Evolutionary conservation across 2,329 filamentous ascomycete species (phyloP).

Genomic region (Sphaerulina vaccinii): DNA sequence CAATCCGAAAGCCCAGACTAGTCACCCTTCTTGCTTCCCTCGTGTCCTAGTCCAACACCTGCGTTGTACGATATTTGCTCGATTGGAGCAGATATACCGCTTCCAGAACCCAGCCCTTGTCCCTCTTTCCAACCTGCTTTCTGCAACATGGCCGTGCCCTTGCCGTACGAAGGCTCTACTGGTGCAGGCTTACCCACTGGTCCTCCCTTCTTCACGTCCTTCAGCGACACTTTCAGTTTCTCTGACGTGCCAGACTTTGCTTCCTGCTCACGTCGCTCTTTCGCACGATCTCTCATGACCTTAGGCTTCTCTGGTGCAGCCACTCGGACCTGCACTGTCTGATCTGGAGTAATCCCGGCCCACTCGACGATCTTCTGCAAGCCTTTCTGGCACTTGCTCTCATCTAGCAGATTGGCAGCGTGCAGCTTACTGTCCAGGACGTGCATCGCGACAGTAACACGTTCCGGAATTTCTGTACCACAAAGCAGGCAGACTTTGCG

Average conservation of each 20-base stretch:
- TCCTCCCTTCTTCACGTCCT: constrained; percentile 22
- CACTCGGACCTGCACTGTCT: constrained; percentile 23
- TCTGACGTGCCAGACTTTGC: constrained; percentile 42
- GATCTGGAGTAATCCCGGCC: constrained; percentile 13
- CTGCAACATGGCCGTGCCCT: constrained; percentile 52
- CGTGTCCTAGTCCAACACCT: constrained; percentile 68
- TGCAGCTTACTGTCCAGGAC: constrained; percentile 60
- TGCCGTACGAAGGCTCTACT: constrained; percentile 37
- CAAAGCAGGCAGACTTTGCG: constrained; percentile 31
- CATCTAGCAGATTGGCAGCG: constrained; percentile 54
- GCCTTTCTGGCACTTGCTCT: constrained; percentile 42
- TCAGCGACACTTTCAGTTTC: constrained; percentile 27
- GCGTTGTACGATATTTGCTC: constrained; percentile 64
- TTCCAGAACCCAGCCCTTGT: constrained; percentile 61
- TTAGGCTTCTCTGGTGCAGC: constrained; percentile 11
- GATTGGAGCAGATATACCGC: constrained; percentile 63
- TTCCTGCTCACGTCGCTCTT: constrained; percentile 64
- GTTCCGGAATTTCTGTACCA: constrained; percentile 19
- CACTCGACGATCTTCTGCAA: constrained; percentile 24
- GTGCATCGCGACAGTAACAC: constrained; percentile 52
- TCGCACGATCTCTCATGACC: constrained; percentile 65
- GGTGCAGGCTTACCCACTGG: background rate
- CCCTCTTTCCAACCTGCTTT: constrained; percentile 73
- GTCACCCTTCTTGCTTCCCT: constrained; percentile 69
- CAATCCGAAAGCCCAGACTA: too few species aligned